phyloP scores from a whole-genome alignment of 495 filamentous ascomycete genomes.

The Immersiella caudata region DNA sequence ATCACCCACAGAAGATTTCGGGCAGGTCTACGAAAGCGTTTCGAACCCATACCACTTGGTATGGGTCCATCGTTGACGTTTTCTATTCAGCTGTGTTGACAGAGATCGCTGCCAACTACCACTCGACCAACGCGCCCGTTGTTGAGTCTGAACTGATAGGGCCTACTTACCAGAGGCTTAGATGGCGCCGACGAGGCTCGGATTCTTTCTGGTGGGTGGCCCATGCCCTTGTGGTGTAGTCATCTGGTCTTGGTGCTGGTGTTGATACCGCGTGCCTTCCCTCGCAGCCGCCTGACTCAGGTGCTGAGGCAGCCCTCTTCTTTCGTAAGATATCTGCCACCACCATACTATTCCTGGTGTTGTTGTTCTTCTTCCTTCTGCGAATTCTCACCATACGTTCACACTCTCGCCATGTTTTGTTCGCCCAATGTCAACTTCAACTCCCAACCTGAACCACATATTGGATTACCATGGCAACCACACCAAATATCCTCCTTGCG shows the following conservation, averaged over 20 bases:
- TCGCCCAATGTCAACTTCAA: too few relatives aligned
- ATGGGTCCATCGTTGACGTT: neutral
- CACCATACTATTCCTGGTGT: too few relatives aligned
- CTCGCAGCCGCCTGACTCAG: too few relatives aligned
- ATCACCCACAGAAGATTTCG: neutral
- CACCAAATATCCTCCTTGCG: neutral
- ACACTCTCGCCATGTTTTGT: too few relatives aligned
- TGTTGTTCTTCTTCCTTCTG: too few relatives aligned
- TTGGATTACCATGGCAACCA: neutral
- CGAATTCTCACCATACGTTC: too few relatives aligned
- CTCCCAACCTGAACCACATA: neutral
- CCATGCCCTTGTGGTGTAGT: neutral
- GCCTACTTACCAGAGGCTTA: neutral
- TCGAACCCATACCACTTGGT: neutral
- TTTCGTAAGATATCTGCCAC: too few relatives aligned
- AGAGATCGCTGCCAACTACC: neutral
- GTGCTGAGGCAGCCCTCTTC: too few relatives aligned
- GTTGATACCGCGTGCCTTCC: too few relatives aligned
- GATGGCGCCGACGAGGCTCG: neutral
- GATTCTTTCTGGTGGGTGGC: neutral
- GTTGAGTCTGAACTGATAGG: neutral
- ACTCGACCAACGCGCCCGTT: neutral
- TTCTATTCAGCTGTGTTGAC: neutral
- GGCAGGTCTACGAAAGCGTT: constrained; percentile 4
- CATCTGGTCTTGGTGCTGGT: neutral